Evolutionary conservation across 2,329 filamentous ascomycete species (phyloP).

Genomic region (Eutypella sp.): DNA sequence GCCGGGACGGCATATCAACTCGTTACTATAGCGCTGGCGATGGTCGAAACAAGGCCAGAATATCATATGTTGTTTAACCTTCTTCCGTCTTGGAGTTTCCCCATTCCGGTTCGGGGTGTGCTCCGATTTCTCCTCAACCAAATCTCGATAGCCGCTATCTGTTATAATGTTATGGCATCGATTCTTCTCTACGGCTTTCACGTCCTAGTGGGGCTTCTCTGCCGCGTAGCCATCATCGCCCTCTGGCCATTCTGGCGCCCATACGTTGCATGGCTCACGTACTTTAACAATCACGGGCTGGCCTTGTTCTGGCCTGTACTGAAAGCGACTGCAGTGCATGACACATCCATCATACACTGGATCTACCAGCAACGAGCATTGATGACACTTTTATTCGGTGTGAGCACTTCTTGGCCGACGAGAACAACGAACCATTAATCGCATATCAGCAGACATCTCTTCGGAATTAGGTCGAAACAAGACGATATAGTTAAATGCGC

Average conservation of each 20-base stretch:
- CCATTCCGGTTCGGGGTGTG: neutral
- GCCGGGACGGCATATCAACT: conserved; percentile 23
- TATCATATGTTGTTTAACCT: too few relatives aligned
- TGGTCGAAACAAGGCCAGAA: neutral
- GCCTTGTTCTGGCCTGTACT: conserved; percentile 9
- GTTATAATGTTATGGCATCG: conserved; percentile 3
- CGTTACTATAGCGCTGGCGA: conserved; percentile 6
- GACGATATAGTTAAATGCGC: too few relatives aligned
- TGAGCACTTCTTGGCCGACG: conserved; percentile 21
- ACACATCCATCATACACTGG: conserved; percentile 10
- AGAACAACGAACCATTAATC: conserved; percentile 6
- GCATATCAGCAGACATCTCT: neutral
- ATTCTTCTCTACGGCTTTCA: conserved; percentile 10
- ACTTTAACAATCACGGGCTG: too few relatives aligned
- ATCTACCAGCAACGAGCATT: conserved; percentile 8
- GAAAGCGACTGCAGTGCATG: conserved; percentile 2
- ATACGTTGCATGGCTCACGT: conserved; percentile 18
- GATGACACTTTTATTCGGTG: conserved; percentile 19
- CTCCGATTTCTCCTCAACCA: too few relatives aligned
- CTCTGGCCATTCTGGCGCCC: conserved; percentile 9
- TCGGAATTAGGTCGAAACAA: neutral
- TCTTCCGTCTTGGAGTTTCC: neutral
- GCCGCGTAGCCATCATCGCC: conserved; percentile 3
- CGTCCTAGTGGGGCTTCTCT: conserved; percentile 9
- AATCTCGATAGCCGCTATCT: neutral